A percentile compares a stretch with the other conserved stretches of the same genome.
These are phyloP conservation scores for Candida frijolesensis DNA, from an alignment of 1,139 yeast genomes.

Conservation along the genomic window DNA sequence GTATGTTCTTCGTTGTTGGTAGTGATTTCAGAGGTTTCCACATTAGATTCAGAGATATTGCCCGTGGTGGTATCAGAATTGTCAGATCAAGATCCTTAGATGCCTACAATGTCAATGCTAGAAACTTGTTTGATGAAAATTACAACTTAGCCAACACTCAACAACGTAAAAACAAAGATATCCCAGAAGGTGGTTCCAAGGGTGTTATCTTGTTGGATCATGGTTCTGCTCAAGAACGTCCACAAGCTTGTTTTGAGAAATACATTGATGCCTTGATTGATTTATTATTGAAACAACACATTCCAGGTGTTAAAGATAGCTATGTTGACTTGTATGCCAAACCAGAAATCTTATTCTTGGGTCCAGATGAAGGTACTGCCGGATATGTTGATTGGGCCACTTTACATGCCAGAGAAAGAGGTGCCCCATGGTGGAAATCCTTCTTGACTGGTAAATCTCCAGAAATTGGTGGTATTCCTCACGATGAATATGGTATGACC, in stretches of 20 bases:
- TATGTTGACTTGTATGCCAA: constrained; percentile 83
- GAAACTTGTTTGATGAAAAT: constrained; percentile 93
- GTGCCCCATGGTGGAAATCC: constrained; percentile 99
- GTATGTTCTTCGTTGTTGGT: constrained; percentile 95
- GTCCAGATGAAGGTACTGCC: constrained; percentile 99
- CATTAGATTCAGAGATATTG: constrained; percentile 93
- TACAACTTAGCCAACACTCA: constrained; percentile 95
- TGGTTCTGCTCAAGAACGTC: constrained; percentile 78
- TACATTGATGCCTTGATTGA: constrained; percentile 91
- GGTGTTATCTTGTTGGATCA: constrained; percentile 91
- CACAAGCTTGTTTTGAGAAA: constrained; percentile 86
- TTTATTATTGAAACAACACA: constrained; percentile 70
- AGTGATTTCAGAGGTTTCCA: constrained; percentile 98
- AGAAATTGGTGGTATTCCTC: constrained; percentile 94
- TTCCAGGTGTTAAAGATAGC: constrained; percentile 79
- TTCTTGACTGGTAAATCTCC: constrained; percentile 97
- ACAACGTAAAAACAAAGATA: constrained; percentile 95
- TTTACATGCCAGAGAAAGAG: constrained; percentile 85
- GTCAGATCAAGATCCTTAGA: constrained; percentile 87
- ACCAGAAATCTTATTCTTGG: constrained; percentile 91
- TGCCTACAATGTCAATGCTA: constrained; percentile 81
- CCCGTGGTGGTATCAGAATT: constrained; percentile 97
- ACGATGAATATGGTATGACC: constrained; percentile 98
- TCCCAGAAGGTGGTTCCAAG: constrained; percentile 98
- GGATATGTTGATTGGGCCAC: constrained; percentile 99